Base-by-base conservation (phyloP, 495 filamentous ascomycete genomes). In the Pseudotulostoma volvatum region DNA sequence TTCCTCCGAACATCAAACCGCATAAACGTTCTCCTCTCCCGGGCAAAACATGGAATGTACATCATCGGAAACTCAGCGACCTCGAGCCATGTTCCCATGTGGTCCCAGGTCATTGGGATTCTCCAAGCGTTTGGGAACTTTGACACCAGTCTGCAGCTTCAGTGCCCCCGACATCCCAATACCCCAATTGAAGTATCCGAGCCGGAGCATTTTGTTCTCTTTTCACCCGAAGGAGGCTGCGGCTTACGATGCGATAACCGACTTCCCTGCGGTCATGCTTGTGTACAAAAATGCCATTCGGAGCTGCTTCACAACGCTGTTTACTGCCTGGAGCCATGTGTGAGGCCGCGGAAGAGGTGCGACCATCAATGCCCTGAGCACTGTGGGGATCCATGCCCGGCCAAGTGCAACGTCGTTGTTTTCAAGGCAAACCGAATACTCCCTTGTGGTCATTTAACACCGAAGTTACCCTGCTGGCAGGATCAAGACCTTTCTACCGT, bases 1-100 rank as follows among this genome's bases (percentile, higher is more conserved):
- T 88, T 87, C 40, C 59, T 88, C 15, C 70, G 68, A 40, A 80
- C 77, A 2, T 58, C 67, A 1, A 86, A 87, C 47, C 63, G 82
- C 1, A 84, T 88, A 49, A 88, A 88, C 41, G 81, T 87, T 0
- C 61, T 81, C 0, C 62, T 7, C 5, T 48, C 54, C 40, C 74
- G 83, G 11, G 83, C 82, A 2, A 65, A 74, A 44, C 69, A 88
- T 50, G 81, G 82, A 9, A 81, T 88, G 73, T 88, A 83, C 48
- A 68, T 88, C 18, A 71, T 87, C 37, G 79, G 82, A 9, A 79
- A 85, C 56, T 43, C 68, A 4, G 44, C 59, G 16, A 73, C 78
- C 0, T 71, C 67, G 35, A 42, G 37, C 0, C 47, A 54, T 35
- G 66, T 82, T 2, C 45, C 49, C 0, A 86, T 87, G 78, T 87